Evolutionary conservation across 2,329 filamentous ascomycete genomes (phyloP), one percentile per base, ranked within the genome.

Genomic region (Cordyceps cateniannulata): DNA sequence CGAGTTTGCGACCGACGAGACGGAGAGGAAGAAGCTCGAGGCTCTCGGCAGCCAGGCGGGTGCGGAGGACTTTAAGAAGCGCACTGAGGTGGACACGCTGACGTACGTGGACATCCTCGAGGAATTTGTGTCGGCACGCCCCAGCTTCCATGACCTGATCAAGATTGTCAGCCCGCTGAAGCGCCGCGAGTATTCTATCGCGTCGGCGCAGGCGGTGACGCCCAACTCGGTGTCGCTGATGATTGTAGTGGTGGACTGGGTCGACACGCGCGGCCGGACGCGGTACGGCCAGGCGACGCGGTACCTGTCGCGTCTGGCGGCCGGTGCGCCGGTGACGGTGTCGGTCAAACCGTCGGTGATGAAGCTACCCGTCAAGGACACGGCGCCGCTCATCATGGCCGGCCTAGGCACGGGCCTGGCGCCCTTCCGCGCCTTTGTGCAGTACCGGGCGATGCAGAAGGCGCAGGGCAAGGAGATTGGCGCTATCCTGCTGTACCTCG

Each of bases 311-410:
- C 74, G 79, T 29, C 87, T 99, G 40, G 81, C 83, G 14, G 79
- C 90, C 14, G 95, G 95, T 56, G 79, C 90, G 42, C 80, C 88
- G 38, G 86, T 99, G 65, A 96, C 93, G 3, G 95, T 91, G 62
- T 96, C 90, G 38, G 92, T 99, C 73, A 99, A 99, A 81, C 91
- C 95, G 0, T 97, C 92, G 25, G 95, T 98, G 66, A 99, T 99
- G 95, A 99, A 98, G 79, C 84, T 99, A n/a, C 95, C 95, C 5
- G 77, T 84, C 63, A 88, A 87, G 72, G 88, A 93, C 67, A 95
- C 91, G 42, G 91, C 93, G 52, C 95, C 95, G 45, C 87, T 99
- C 72, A 97, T 99, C 81, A 97, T 99, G 93, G 95, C 95, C 10
- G 95, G 95, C 74, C 88, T 98, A n/a, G 95, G 95, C 65, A 99